Evolutionary conservation across 2,329 filamentous ascomycete species (phyloP), one percentile per base, ranked within the genome.

Genomic region (Fusarium bactridioides): DNA sequence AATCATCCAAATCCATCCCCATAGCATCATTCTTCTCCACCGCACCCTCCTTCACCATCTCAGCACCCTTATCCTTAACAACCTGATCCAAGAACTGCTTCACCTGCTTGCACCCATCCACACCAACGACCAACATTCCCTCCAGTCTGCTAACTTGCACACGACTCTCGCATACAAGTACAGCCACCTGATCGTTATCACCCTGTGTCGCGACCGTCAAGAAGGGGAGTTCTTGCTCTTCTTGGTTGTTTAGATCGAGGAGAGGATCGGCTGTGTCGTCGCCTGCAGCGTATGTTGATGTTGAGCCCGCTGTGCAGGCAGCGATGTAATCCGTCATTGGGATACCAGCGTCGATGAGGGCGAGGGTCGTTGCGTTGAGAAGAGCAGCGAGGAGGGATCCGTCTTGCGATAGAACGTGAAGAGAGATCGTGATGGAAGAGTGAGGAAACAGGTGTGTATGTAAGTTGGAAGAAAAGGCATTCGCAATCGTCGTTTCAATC

Each of bases 301-400:
- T 94, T 19, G 92, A 93, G 8, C 95, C 96, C 0, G 94, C 93
- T 2, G 95, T 97, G 82, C 94, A 97, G 10, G 95, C 94, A 27
- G 91, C 91, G 6, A 98, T 89, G 79, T 98, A 97, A 79, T 97
- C 94, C 6, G 91, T 90, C 95, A 98, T 98, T 29, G 96, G 96
- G 25, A 99, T 92, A 58, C 96, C 96, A 2, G 96, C 96, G 80
- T 99, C 96, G 70, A 98, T 92, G 27, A 98, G 89, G 0, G 96
- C 96, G 18, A 99, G 89, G 0, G 95, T 97, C 1, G 93, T 90
- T 8, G 96, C 96, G 78, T 99, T 99, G 75, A 98, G 86, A 50
- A 95, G 94, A 0, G 94, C 93, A 1, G 95, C 94, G 25, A 99
- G 90, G 6, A 98, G 87, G 2, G 93, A 95, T 33, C 96, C 96